Base-by-base conservation (phyloP, 1,139 yeast genomes). In the Saccharomyces pastorianus region DNA sequence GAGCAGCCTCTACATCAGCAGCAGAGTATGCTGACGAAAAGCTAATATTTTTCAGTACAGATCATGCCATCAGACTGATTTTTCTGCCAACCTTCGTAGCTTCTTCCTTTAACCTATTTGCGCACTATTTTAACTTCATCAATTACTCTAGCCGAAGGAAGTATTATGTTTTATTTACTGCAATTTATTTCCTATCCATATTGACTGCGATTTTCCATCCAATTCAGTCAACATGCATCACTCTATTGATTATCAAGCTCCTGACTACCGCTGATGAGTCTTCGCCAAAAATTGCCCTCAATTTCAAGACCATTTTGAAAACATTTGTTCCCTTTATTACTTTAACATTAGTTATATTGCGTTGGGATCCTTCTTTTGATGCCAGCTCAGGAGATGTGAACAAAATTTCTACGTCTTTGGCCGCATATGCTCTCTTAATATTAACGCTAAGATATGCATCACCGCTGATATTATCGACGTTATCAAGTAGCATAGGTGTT, bases 11-110 rank as follows among this genome's bases (percentile, higher is more conserved):
- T 9, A 38, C 25, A 38, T 38, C 44, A 44, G 20, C 46, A 44
- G 50, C 49, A 32, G 55, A 26, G 47, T 50, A 17, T 53, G 58
- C 47, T n/a, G 46, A 57, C n/a, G 14, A 53, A 9, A 48, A 58
- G 34, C 55, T 25, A 8, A 34, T 42, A 13, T 13, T 31, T 44
- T 32, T 50, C 23, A 44, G 34, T 17, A 44, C 25, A 20, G 51
- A 50, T 14, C 48, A 51, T 28, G 17, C 49, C 11, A 51, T 53
- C 9, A 55, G 63, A 26, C 46, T 61, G 20, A 27, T 64, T 5
- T 42, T 64, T 6, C 55, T 68, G 4, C 74, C 74, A 4, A 8
- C 63, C 23, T 65, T 69, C 41, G 54, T 67, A 13, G 64, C 70
- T 1, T 58, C 66, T 11, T 48, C 59, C 7, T 61, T 62, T 25